Evolutionary conservation across 2,329 filamentous ascomycete species (phyloP).

Genomic region (Uncinocarpus reesii): DNA sequence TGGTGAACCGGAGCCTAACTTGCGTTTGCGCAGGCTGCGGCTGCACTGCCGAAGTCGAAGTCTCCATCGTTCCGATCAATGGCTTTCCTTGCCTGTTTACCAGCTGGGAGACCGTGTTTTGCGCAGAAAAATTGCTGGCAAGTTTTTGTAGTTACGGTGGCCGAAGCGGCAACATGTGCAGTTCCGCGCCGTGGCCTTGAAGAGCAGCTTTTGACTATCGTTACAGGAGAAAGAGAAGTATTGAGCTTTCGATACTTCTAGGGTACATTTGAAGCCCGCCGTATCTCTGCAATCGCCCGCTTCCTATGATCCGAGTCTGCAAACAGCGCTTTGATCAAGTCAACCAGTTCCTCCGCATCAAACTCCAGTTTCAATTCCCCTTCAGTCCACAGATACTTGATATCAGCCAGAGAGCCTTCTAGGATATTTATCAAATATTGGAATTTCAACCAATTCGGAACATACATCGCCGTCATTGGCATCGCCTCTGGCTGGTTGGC

Average conservation of each 20-base stretch:
- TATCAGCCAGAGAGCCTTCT: slow-evolving; percentile 53
- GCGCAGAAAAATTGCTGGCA: slow-evolving; percentile 15
- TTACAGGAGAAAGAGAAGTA: neutral
- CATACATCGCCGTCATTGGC: slow-evolving; percentile 52
- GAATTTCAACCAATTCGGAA: slow-evolving; percentile 54
- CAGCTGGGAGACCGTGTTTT: slow-evolving; percentile 7
- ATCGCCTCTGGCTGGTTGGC: slow-evolving; percentile 25
- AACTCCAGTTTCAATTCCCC: slow-evolving; percentile 55
- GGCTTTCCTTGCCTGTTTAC: neutral
- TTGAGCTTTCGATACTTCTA: slow-evolving; percentile 9
- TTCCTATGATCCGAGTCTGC: slow-evolving; percentile 51
- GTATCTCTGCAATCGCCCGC: slow-evolving; percentile 49
- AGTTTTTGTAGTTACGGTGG: slow-evolving; percentile 34
- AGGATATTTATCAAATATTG: slow-evolving; percentile 55
- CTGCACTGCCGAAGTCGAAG: neutral
- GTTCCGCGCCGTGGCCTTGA: no score
- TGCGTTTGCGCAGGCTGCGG: slow-evolving; percentile 33
- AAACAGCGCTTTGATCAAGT: slow-evolving; percentile 54
- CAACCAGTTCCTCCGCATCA: slow-evolving; percentile 50
- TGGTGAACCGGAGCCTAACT: slow-evolving; percentile 46
- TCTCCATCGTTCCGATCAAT: slow-evolving; percentile 2
- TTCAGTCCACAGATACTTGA: slow-evolving; percentile 55
- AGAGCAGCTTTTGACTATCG: no score
- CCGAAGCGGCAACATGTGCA: slow-evolving; percentile 34
- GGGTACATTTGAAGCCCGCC: slow-evolving; percentile 24